Conservation (phyloP, 108 stramenopile genomes). For the Cylindrotheca closterium region DNA sequence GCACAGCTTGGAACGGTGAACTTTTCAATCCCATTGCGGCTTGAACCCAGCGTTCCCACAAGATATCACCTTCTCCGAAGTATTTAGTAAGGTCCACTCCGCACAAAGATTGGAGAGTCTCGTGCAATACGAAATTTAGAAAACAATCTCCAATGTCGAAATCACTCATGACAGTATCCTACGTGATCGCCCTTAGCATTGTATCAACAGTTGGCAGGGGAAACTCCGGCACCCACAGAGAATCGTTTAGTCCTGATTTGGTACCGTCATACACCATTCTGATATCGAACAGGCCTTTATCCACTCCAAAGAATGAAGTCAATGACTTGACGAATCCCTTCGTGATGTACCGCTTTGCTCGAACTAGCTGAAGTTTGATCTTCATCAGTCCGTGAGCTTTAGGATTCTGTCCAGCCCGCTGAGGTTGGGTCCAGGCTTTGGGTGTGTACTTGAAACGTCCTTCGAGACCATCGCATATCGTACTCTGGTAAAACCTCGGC, state of each 20-base stretch:
- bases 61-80: not conserved
- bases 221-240: slow-evolving; percentile 35
- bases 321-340: not conserved
- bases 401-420: not conserved
- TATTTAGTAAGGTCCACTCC: slow-evolving; percentile 18
- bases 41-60: slow-evolving; percentile 30
- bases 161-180: slow-evolving; percentile 17
- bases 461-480: slow-evolving; percentile 19
- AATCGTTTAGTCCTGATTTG: slow-evolving; percentile 29
- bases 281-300: slow-evolving; percentile 34
- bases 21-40: slow-evolving; percentile 39
- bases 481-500: slow-evolving; percentile 15
- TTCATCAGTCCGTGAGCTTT: not conserved
- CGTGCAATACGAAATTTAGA: slow-evolving; percentile 31
- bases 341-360: slow-evolving; percentile 1
- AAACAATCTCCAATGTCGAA: slow-evolving; percentile 51
- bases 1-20: slow-evolving; percentile 26
- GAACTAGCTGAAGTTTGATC: slow-evolving; percentile 5
- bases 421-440: not conserved
- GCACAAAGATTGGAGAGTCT: not conserved
- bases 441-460: not conserved
- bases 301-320: slow-evolving; percentile 24
- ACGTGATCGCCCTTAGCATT: slow-evolving; percentile 8
- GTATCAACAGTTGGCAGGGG: slow-evolving; percentile 32
- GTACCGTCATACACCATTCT: slow-evolving; percentile 49